A percentile compares a stretch with the other conserved stretches of the same genome.
These are phyloP conservation scores for Pulveroboletus sp. DNA, from an alignment of 768 basidiomycete genomes.

Conservation along the genomic window DNA sequence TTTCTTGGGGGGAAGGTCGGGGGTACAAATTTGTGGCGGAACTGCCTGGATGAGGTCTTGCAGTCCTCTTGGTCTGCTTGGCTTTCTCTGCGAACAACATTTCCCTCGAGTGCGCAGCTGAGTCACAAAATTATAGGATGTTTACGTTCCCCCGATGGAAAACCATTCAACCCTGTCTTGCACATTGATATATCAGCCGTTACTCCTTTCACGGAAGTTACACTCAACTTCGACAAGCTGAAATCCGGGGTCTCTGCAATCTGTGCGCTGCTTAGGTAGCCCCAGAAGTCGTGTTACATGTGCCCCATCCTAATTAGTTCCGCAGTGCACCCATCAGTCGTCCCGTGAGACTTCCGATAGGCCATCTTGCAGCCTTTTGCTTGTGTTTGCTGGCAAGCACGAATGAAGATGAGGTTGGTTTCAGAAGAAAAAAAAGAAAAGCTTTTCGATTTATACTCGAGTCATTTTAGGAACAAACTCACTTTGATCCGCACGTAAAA, in stretches of 20 bases:
- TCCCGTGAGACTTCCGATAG: constrained; percentile 70
- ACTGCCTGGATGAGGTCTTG: constrained; percentile 68
- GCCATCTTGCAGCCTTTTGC: constrained; percentile 52
- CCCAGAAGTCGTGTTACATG: neutral
- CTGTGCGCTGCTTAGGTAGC: constrained; percentile 53
- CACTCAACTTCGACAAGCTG: constrained; percentile 62
- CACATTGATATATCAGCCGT: constrained; percentile 24
- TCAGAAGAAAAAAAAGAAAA: neutral
- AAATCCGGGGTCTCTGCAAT: constrained; percentile 52
- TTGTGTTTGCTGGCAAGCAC: constrained; percentile 48
- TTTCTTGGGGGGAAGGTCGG: constrained; percentile 79
- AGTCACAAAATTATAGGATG: constrained; percentile 5
- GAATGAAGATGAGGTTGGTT: constrained; percentile 42
- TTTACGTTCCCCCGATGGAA: constrained; percentile 8
- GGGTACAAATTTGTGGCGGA: constrained; percentile 69
- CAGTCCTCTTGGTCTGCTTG: constrained; percentile 66
- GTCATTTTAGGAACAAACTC: constrained; percentile 41
- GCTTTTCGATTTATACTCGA: constrained; percentile 4
- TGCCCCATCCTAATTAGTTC: constrained; percentile 1
- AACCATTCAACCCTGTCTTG: constrained; percentile 6
- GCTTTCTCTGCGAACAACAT: constrained; percentile 57
- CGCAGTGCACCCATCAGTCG: constrained; percentile 53
- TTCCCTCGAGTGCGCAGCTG: constrained; percentile 37
- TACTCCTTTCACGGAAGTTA: constrained; percentile 49
- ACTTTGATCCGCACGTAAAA: constrained; percentile 49